These are phyloP conservation scores for Pyricularia grisea DNA, from an alignment of 2,329 filamentous ascomycete genomes.

Conservation along the genomic window DNA sequence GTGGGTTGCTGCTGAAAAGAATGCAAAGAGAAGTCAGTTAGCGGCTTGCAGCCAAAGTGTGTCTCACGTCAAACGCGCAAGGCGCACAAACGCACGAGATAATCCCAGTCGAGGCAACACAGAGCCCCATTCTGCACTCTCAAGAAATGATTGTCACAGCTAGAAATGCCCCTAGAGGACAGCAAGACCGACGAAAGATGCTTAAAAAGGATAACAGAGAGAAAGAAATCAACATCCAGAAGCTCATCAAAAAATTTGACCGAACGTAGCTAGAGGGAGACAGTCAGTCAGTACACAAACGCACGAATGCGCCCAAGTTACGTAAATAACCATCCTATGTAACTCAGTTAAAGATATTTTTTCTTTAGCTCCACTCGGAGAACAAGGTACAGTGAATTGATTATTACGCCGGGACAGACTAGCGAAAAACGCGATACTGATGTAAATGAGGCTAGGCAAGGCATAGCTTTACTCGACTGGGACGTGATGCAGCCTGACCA, in stretches of 20 bases:
- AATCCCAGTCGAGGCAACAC: constrained; percentile 3
- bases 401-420: not conserved
- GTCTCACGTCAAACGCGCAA: not conserved
- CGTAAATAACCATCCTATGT: not conserved
- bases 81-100: constrained; percentile 4
- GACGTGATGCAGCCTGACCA: not conserved
- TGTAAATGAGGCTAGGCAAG: not conserved
- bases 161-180: not conserved
- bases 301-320: not conserved
- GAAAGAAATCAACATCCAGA: not conserved
- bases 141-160: not conserved
- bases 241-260: too few relatives aligned
- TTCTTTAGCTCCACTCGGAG: not conserved
- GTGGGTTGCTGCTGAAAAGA: not conserved
- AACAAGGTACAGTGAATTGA: not conserved
- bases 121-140: constrained; percentile 2
- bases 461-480: not conserved
- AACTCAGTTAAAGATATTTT: not conserved
- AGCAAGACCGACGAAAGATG: not conserved
- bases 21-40: not conserved
- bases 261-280: not conserved
- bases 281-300: not conserved
- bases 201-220: not conserved
- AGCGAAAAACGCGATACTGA: not conserved
- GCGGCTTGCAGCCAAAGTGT: not conserved